Evolutionary conservation across 2,329 filamentous ascomycete genomes (phyloP), one percentile per base, ranked within the genome.

Genomic region (Neofusicoccum parvum): DNA sequence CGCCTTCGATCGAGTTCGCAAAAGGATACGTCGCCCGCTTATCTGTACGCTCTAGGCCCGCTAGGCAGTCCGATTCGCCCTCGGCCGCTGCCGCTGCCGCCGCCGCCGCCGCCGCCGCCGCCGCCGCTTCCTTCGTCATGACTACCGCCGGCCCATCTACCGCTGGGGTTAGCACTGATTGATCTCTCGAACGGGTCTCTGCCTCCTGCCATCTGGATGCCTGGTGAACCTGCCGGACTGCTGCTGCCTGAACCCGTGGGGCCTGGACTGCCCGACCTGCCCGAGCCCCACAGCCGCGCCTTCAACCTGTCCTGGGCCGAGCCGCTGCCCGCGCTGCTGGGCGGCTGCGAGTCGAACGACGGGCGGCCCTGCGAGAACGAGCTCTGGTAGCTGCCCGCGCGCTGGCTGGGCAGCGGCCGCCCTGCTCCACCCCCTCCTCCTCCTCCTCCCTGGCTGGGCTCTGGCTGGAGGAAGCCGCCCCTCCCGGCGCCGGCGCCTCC

Each of bases 301-400:
- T 92, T 92, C 71, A 97, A 81, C 70, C 92, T 84, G 71, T 96
- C 92, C 79, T 96, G 92, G 59, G 92, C 92, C 39, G 83, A 83
- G 2, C 79, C 81, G 48, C 72, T 78, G 58, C 74, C 77, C 49
- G 71, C 72, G 69, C 74, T 75, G 68, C 81, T 76, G 72, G 77
- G 74, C 73, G 69, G 72, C 73, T 53, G 71, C 64, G 67, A 73
- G 67, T 71, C 83, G 80, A 45, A 73, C 73, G 58, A 79, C 73
- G 68, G 72, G 79, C 74, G 64, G 32, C 34, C 36, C 36, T 45
- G 45, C 46, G 64, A 65, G n/a, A 73, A 75, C 48, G 75, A 69
- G 70, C 80, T 86, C 80, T 95, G 92, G 74, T 92, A 91, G 73
- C 90, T 94, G 14, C 90, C 91, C 15, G 85, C 85, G 63, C 90